Conservation (phyloP, 192 early-diverging fungal species). For the Gonapodya prolifera region DNA sequence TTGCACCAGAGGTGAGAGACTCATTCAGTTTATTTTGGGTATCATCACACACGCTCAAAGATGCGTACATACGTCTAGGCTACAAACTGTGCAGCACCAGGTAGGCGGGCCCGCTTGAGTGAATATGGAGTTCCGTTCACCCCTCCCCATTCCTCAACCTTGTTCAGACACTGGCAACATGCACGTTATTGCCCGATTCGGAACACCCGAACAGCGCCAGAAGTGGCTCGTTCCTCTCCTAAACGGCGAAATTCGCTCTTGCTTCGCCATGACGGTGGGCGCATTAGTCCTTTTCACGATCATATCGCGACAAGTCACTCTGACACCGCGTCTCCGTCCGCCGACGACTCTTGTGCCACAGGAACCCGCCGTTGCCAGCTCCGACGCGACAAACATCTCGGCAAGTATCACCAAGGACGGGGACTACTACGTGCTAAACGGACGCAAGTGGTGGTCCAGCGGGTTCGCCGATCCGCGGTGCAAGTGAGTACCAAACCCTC, state of each 20-base stretch:
- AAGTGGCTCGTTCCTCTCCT: conserved; percentile 60
- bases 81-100: conserved; percentile 79
- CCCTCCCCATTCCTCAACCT: no score
- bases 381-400: conserved; percentile 96
- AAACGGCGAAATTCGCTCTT: conserved; percentile 84
- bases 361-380: conserved; percentile 86
- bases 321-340: background rate
- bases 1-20: conserved; percentile 63
- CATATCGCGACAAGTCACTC: background rate
- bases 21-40: background rate
- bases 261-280: conserved; percentile 79
- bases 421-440: conserved; percentile 33
- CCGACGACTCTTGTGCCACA: conserved; percentile 12
- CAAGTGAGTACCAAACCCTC: conserved; percentile 8
- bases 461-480: conserved; percentile 91
- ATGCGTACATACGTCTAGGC: conserved; percentile 32
- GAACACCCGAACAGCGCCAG: conserved; percentile 66
- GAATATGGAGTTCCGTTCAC: background rate
- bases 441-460: conserved; percentile 97
- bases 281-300: background rate
- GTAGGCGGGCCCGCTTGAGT: background rate
- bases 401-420: conserved; percentile 58
- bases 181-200: conserved; percentile 97
- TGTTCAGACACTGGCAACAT: conserved; percentile 88
- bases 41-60: background rate